phyloP scores from a whole-genome alignment of 306 rosid species.

The Senna siamea region DNA sequence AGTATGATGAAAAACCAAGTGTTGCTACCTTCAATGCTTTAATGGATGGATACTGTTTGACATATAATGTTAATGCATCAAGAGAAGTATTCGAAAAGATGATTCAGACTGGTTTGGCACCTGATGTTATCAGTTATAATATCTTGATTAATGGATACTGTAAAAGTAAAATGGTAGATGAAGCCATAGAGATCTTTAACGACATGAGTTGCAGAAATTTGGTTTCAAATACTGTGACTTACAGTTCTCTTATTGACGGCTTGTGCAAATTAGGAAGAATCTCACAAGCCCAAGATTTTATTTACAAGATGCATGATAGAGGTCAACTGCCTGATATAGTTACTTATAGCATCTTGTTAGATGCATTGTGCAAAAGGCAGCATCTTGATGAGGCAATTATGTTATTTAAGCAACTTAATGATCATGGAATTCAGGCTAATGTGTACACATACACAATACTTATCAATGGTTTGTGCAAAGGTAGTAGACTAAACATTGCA shows the following conservation, averaged over 20 bases:
- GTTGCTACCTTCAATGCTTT: neutral
- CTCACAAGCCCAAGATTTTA: neutral
- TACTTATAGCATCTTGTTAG: no score
- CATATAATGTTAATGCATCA: neutral
- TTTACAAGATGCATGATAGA: neutral
- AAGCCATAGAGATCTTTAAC: neutral
- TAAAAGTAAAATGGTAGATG: neutral
- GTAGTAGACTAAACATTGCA: no score
- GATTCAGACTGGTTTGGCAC: neutral
- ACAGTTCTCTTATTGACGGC: neutral
- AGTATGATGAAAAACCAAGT: neutral
- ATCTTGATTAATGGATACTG: neutral
- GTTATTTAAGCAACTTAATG: no score
- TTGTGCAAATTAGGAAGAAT: neutral
- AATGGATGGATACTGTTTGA: neutral
- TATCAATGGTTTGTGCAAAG: no score
- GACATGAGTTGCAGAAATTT: neutral
- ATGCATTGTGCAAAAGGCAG: no score
- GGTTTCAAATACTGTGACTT: neutral
- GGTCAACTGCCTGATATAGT: no score
- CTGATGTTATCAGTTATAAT: neutral
- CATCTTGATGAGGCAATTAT: no score
- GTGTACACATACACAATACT: no score
- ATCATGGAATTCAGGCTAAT: no score
- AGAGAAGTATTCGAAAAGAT: neutral